A percentile compares a stretch with the other conserved stretches of the same genome.
phyloP scores from a whole-genome alignment of 2,329 filamentous ascomycete species.

The Penicillium freii region DNA sequence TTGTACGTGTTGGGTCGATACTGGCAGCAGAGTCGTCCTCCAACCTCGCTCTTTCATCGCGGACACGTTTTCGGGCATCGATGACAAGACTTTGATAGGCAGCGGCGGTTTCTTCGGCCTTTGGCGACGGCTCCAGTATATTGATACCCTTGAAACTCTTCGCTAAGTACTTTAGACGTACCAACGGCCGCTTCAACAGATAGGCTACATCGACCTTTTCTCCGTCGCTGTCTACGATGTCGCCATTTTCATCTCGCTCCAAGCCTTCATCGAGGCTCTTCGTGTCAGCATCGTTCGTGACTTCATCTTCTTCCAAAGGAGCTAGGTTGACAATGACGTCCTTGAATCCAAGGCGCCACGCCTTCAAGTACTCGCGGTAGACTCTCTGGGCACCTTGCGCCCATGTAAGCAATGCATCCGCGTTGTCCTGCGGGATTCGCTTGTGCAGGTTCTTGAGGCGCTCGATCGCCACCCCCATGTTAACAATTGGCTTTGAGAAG shows the following conservation, averaged over 20 bases:
- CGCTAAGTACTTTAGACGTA: slow-evolving; percentile 81
- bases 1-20: slow-evolving; percentile 76
- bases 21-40: slow-evolving; percentile 83
- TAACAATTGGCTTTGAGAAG: slow-evolving; percentile 81
- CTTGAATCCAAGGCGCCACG: slow-evolving; percentile 91
- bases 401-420: slow-evolving; percentile 74
- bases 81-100: slow-evolving; percentile 72
- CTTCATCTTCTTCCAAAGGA: slow-evolving; percentile 66
- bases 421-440: slow-evolving; percentile 71
- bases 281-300: slow-evolving; percentile 41
- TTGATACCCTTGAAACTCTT: slow-evolving; percentile 71
- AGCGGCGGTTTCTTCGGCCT: slow-evolving; percentile 58
- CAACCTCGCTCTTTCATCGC: slow-evolving; percentile 69
- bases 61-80: slow-evolving; percentile 70
- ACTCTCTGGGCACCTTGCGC: slow-evolving; percentile 72
- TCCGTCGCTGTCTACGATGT: slow-evolving; percentile 68
- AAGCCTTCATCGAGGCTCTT: slow-evolving; percentile 55
- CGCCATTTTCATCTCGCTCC: slow-evolving; percentile 58
- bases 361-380: slow-evolving; percentile 80
- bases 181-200: slow-evolving; percentile 81
- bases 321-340: slow-evolving; percentile 92
- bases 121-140: slow-evolving; percentile 44
- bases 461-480: slow-evolving; percentile 90
- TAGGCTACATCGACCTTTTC: slow-evolving; percentile 93
- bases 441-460: slow-evolving; percentile 77